phyloP scores from a whole-genome alignment of 495 filamentous ascomycete species.

The Penicillium goetzii region DNA sequence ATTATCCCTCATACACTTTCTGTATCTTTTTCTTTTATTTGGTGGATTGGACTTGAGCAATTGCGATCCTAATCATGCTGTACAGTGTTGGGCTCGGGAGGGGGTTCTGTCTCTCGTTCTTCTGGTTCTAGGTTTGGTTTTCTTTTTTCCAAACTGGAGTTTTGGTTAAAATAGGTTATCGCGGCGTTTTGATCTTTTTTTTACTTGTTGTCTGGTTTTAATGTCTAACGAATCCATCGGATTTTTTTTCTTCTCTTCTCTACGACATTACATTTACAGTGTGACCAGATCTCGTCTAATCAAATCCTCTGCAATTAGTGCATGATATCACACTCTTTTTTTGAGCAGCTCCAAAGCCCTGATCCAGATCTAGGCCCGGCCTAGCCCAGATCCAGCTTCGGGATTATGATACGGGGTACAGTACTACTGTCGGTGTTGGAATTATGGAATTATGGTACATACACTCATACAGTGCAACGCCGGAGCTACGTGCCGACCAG shows the following conservation, averaged over 20 bases:
- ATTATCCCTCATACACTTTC: constrained; percentile 20
- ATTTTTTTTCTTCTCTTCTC: constrained; percentile 4
- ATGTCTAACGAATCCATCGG: constrained; percentile 1
- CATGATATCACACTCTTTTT: neutral
- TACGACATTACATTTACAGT: constrained; percentile 1
- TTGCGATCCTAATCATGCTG: constrained; percentile 30
- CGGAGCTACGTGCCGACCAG: constrained; percentile 21
- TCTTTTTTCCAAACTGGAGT: constrained; percentile 9
- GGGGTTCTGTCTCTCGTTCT: constrained; percentile 9
- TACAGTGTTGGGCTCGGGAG: constrained; percentile 29
- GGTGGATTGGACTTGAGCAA: constrained; percentile 18
- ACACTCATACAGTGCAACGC: constrained; percentile 9
- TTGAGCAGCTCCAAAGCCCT: neutral
- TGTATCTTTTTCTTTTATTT: neutral
- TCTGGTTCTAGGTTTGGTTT: constrained; percentile 3
- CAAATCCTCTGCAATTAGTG: neutral
- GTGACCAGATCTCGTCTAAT: constrained; percentile 1
- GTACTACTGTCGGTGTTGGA: no score
- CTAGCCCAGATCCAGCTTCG: neutral
- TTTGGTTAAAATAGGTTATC: constrained; percentile 15
- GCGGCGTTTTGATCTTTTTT: constrained; percentile 11
- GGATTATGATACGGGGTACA: neutral
- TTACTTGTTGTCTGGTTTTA: constrained; percentile 12
- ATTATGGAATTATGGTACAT: no score
- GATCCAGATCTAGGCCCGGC: neutral